Evolutionary conservation across 2,329 filamentous ascomycete species (phyloP).

Genomic region (Epichloe uncinata): DNA sequence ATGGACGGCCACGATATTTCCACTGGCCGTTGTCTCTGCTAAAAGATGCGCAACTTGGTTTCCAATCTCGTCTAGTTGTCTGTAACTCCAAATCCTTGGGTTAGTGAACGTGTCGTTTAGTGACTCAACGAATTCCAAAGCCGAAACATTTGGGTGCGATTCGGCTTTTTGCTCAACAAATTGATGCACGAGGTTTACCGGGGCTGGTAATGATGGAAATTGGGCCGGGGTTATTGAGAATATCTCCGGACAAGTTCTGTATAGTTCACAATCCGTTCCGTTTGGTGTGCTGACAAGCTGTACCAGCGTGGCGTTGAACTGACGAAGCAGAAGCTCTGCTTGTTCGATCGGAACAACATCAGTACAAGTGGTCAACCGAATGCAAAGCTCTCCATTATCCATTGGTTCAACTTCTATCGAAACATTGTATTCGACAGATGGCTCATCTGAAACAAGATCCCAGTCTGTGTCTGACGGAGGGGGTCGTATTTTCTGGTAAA

Average conservation of each 20-base stretch:
- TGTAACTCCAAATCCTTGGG: conserved; percentile 56
- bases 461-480: conserved; percentile 30
- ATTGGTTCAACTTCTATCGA: conserved; percentile 66
- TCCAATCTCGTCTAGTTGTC: conserved; percentile 54
- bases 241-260: conserved; percentile 21
- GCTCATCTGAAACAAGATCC: conserved; percentile 49
- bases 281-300: conserved; percentile 41
- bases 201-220: conserved; percentile 40
- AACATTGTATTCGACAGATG: conserved; percentile 62
- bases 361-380: conserved; percentile 54
- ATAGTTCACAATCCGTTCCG: conserved; percentile 25
- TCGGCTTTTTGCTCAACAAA: conserved; percentile 57
- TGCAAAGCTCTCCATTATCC: conserved; percentile 30
- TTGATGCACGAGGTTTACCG: conserved; percentile 55
- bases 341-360: conserved; percentile 56
- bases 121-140: conserved; percentile 60
- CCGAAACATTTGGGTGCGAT: conserved; percentile 43
- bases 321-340: conserved; percentile 49
- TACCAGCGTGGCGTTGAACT: conserved; percentile 56
- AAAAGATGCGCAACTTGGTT: conserved; percentile 62
- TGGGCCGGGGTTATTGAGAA: conserved; percentile 56
- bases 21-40: conserved; percentile 31
- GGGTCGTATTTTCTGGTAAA: conserved; percentile 54
- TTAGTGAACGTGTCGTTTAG: conserved; percentile 33
- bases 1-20: conserved; percentile 58